Evolutionary conservation across 2,329 filamentous ascomycete genomes (phyloP).

Genomic region (Didymella glomerata): DNA sequence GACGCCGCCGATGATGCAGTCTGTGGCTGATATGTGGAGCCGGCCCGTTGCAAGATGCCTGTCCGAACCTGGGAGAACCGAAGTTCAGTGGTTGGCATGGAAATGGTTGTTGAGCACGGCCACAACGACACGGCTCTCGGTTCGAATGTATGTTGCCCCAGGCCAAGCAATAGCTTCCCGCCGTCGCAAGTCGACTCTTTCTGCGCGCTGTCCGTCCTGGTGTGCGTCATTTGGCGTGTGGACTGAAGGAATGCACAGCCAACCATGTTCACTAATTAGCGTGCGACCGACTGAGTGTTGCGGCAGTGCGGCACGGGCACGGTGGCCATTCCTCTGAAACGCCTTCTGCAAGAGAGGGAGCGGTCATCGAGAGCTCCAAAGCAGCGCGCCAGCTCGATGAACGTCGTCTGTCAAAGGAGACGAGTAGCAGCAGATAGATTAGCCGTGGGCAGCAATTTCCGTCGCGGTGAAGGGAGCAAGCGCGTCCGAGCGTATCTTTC

Average conservation of each 20-base stretch:
- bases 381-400: slow-evolving; percentile 4
- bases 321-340: slow-evolving; percentile 23
- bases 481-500: slow-evolving; percentile 39
- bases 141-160: slow-evolving; percentile 22
- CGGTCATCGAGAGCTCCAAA: slow-evolving; percentile 11
- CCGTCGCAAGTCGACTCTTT: slow-evolving; percentile 24
- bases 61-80: slow-evolving; percentile 19
- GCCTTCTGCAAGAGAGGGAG: slow-evolving; percentile 20
- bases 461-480: slow-evolving; percentile 14
- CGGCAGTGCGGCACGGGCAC: slow-evolving; percentile 22
- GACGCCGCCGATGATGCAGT: slow-evolving; percentile 27
- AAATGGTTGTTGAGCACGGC: slow-evolving; percentile 33
- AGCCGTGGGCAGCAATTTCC: slow-evolving; percentile 26
- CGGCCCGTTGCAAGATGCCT: slow-evolving; percentile 37
- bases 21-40: slow-evolving; percentile 30
- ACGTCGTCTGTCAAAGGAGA: background rate
- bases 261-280: slow-evolving; percentile 23
- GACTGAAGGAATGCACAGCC: slow-evolving; percentile 31
- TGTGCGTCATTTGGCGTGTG: slow-evolving; percentile 26
- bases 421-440: slow-evolving; percentile 24
- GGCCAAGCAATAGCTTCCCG: slow-evolving; percentile 24
- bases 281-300: slow-evolving; percentile 22
- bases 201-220: slow-evolving; percentile 19
- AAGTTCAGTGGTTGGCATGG: slow-evolving; percentile 35
- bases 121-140: slow-evolving; percentile 23